phyloP scores from a whole-genome alignment of 805 yeast species.

The Wickerhamiella dianesei region DNA sequence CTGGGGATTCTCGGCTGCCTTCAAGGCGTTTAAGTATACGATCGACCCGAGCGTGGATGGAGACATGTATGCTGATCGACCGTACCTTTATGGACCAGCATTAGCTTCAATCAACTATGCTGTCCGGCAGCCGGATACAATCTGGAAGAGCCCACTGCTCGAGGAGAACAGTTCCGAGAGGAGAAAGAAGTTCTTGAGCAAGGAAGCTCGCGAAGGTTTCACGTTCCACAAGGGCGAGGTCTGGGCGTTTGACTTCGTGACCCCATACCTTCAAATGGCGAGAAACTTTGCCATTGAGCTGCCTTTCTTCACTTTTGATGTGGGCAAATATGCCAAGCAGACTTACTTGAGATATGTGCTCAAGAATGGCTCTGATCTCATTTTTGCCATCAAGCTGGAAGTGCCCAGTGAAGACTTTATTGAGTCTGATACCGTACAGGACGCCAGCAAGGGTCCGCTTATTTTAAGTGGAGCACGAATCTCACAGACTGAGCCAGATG shows the following conservation, averaged over 20 bases:
- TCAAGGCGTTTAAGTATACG: slow-evolving; percentile 40
- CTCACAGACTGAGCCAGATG: neutral
- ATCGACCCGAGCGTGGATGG: slow-evolving; percentile 55
- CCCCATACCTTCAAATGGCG: slow-evolving; percentile 39
- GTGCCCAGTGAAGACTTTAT: neutral
- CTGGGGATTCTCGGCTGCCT: slow-evolving; percentile 39
- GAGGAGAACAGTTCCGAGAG: slow-evolving; percentile 27
- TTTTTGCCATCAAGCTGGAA: slow-evolving; percentile 15
- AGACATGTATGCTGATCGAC: slow-evolving; percentile 46
- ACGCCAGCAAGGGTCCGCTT: neutral
- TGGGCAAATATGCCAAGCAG: slow-evolving; percentile 26
- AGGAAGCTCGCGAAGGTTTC: slow-evolving; percentile 29
- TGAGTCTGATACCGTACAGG: neutral
- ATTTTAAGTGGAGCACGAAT: neutral
- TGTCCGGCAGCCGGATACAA: slow-evolving; percentile 6
- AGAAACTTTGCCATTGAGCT: slow-evolving; percentile 38
- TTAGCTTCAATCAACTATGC: slow-evolving; percentile 43
- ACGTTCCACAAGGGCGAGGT: slow-evolving; percentile 27
- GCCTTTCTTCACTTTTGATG: slow-evolving; percentile 32
- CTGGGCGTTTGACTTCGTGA: slow-evolving; percentile 41
- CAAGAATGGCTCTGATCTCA: slow-evolving; percentile 19
- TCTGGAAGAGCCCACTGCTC: slow-evolving; percentile 9
- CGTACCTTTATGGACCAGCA: slow-evolving; percentile 50
- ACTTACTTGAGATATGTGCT: slow-evolving; percentile 28
- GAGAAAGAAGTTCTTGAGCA: slow-evolving; percentile 32